These are phyloP conservation scores for Pleurotus tuoliensis DNA, from an alignment of 768 basidiomycete genomes.

Conservation along the genomic window DNA sequence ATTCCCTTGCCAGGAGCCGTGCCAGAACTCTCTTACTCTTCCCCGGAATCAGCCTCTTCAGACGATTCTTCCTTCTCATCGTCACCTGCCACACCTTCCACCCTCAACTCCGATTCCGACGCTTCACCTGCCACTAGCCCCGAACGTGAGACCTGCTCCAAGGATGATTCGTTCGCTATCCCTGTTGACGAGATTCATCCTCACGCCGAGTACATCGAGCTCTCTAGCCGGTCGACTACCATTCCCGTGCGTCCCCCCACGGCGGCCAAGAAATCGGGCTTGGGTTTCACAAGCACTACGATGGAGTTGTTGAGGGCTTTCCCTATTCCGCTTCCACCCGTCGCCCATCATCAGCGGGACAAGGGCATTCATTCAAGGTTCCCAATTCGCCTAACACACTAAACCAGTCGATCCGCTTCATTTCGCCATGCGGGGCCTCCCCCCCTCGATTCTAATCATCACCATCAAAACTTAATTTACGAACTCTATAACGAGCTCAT, in stretches of 20 bases:
- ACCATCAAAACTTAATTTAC: background rate
- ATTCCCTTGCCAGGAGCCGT: constrained; percentile 16
- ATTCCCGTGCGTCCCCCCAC: constrained; percentile 10
- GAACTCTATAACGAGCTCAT: background rate
- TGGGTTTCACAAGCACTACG: constrained; percentile 29
- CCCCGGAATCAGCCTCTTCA: constrained; percentile 33
- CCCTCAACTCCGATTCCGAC: constrained; percentile 15
- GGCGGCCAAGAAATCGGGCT: constrained; percentile 20
- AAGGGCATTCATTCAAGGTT: constrained; percentile 12
- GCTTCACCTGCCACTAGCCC: constrained; percentile 18
- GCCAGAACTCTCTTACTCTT: constrained; percentile 43
- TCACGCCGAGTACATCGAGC: constrained; percentile 7
- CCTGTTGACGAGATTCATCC: constrained; percentile 9
- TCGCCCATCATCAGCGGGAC: constrained; percentile 17
- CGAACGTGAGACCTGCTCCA: constrained; percentile 20
- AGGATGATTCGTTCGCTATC: constrained; percentile 15
- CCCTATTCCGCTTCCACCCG: constrained; percentile 36
- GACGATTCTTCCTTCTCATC: constrained; percentile 22
- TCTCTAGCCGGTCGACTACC: constrained; percentile 11
- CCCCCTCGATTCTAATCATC: background rate
- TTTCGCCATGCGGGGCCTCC: constrained; percentile 7
- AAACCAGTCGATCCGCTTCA: constrained; percentile 4
- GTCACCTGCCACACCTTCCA: constrained; percentile 9
- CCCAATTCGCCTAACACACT: constrained; percentile 9
- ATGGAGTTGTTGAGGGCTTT: constrained; percentile 46